Evolutionary conservation across 2,329 filamentous ascomycete species (phyloP).

Genomic region (Aspergillus fumigatiaffinis): DNA sequence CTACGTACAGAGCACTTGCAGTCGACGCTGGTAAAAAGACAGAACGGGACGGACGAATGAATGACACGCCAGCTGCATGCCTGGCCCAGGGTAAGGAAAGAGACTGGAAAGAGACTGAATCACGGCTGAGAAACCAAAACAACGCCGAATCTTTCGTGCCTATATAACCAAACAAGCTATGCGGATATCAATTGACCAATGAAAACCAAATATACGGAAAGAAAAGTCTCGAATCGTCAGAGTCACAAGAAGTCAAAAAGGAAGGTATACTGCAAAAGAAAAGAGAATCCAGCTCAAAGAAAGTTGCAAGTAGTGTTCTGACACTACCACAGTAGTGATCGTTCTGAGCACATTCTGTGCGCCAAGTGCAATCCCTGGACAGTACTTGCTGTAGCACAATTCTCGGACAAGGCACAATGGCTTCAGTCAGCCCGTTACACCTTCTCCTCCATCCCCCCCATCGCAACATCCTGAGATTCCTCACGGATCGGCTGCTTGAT

Average conservation of each 20-base stretch:
- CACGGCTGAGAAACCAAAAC: not conserved
- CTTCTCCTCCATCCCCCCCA: constrained; percentile 34
- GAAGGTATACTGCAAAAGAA: not conserved
- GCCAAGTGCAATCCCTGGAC: not conserved
- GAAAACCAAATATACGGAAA: not conserved
- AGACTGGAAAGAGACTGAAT: not conserved
- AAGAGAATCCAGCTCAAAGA: not conserved
- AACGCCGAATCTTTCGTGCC: constrained; percentile 2
- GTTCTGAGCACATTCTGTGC: not conserved
- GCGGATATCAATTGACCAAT: constrained; percentile 6
- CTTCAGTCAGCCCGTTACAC: constrained; percentile 9
- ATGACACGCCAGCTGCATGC: not conserved
- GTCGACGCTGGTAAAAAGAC: not conserved
- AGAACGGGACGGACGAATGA: not conserved
- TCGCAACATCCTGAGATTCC: constrained; percentile 29
- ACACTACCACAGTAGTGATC: not conserved
- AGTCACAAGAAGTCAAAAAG: not conserved
- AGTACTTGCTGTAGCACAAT: constrained; percentile 3
- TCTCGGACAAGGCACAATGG: not conserved
- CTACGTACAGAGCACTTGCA: not conserved
- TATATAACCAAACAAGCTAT: not conserved
- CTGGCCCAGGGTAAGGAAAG: not conserved
- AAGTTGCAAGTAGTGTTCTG: not conserved
- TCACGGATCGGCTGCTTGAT: constrained; percentile 24
- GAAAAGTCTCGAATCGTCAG: not conserved